Percentiles rank a stretch among this genome's conserved stretches.
These are phyloP conservation scores for Pythium volutum DNA, from an alignment of 352 stramenopile genomes.

Conservation along the genomic window DNA sequence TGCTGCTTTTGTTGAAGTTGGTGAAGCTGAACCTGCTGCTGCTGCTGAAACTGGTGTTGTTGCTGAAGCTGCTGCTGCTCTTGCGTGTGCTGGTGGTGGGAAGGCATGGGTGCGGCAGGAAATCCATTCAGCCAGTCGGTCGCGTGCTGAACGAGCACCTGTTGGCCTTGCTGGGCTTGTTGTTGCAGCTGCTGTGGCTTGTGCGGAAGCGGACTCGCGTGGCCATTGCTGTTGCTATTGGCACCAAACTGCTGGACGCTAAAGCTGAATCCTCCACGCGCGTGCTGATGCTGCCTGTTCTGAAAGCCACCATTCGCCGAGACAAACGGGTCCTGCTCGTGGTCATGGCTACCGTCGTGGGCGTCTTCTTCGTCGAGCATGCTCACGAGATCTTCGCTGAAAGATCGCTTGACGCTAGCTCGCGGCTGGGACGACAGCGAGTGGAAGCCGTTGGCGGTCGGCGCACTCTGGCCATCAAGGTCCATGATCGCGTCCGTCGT, in stretches of 20 bases:
- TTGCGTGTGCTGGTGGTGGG: slow-evolving; percentile 15
- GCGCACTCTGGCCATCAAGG: slow-evolving; percentile 10
- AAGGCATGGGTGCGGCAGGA: slow-evolving; percentile 1
- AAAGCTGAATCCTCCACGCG: slow-evolving; percentile 14
- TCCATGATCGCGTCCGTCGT: slow-evolving; percentile 8
- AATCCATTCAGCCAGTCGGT: slow-evolving; percentile 19
- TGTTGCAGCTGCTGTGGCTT: slow-evolving; percentile 19
- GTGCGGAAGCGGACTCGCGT: slow-evolving; percentile 5
- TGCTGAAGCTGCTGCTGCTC: slow-evolving; percentile 14
- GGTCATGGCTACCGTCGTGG: slow-evolving; percentile 6
- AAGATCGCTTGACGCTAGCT: slow-evolving; percentile 43
- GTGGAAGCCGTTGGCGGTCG: slow-evolving; percentile 16
- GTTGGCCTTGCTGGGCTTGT: slow-evolving; percentile 30
- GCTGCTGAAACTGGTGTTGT: no score
- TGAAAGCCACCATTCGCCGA: not conserved
- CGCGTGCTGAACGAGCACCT: slow-evolving; percentile 34
- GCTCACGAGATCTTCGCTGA: slow-evolving; percentile 78
- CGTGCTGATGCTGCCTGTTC: slow-evolving; percentile 6
- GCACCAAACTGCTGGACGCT: slow-evolving; percentile 1
- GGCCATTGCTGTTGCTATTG: slow-evolving; percentile 2
- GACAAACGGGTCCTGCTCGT: slow-evolving; percentile 6
- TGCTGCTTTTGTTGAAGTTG: not conserved
- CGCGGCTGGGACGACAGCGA: slow-evolving; percentile 27
- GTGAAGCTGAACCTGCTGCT: slow-evolving; percentile 14
- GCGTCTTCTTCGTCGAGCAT: slow-evolving; percentile 56